Evolutionary conservation across 176 grass and related monocot species (phyloP), one percentile per base, ranked within the genome.

Genomic region (Chloris gayana): DNA sequence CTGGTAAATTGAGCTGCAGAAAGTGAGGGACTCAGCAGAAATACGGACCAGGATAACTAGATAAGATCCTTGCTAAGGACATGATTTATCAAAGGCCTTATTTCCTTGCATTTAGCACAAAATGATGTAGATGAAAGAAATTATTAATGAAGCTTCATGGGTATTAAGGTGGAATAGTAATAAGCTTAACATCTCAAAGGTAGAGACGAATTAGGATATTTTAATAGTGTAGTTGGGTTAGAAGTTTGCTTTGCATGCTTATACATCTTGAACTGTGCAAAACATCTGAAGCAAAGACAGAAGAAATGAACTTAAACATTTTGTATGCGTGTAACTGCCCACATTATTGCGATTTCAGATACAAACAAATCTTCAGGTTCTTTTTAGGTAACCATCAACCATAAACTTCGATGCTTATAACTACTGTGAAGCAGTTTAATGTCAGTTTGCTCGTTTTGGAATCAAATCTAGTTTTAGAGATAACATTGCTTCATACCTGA

Each of bases 301-400:
- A 29, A 74, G 54, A 49, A 80, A 39, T 64, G 31, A 69, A 74
- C 61, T 11, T 4, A 45, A 45, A 37, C 9, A 4, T 1, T 50
- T 67, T 68, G 8, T 10, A 24, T 0, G 35, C 26, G 69, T 21
- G 9, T 45, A 79, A 68, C 39, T 14, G 39, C 24, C 51, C 21
- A 51, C 50, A 18, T 61, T 69, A 42, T 60, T 71, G 34, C 35
- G 12, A 31, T 49, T 75, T 80, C 38, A 74, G 68, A 74, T 39
- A 35, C 18, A 59, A n/a, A 29, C 27, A 29, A 29, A 0, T 58
- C 76, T 32, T 21, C 0, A 50, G n/a, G n/a, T n/a, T n/a, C n/a
- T n/a, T n/a, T n/a, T n/a, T n/a, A n/a, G n/a, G n/a, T n/a, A n/a
- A n/a, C n/a, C n/a, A n/a, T n/a, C n/a, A n/a, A n/a, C n/a, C n/a